phyloP scores from a whole-genome alignment of 805 yeast species.

The Kurtzmaniella cleridarum region DNA sequence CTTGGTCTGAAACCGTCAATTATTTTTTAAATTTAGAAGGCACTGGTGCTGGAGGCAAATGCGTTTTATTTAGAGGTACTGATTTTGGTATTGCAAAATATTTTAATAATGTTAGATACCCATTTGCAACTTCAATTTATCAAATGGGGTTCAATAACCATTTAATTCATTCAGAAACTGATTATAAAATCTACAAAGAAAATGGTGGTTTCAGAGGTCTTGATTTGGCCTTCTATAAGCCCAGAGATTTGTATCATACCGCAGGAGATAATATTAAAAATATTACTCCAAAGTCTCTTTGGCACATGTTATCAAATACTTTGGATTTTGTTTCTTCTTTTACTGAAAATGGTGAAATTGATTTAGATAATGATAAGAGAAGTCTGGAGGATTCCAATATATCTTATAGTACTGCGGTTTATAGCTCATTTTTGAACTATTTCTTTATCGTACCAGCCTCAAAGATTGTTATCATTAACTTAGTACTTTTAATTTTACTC shows the following conservation, averaged over 20 bases:
- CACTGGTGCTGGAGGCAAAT: constrained; percentile 86
- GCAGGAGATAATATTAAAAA: constrained; percentile 61
- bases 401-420: constrained; percentile 43
- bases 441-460: constrained; percentile 52
- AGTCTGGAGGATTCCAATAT: constrained; percentile 13
- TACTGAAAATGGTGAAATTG: constrained; percentile 16
- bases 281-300: constrained; percentile 61
- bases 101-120: constrained; percentile 51
- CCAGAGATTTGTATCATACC: constrained; percentile 82
- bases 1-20: constrained; percentile 58
- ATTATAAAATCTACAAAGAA: constrained; percentile 64
- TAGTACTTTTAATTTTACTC: constrained; percentile 44
- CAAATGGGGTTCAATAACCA: constrained; percentile 81
- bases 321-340: constrained; percentile 45
- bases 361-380: constrained; percentile 22
- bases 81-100: constrained; percentile 65
- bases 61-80: constrained; percentile 78
- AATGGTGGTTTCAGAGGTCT: constrained; percentile 70
- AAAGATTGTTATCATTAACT: constrained; percentile 45
- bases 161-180: constrained; percentile 75
- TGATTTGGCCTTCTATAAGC: constrained; percentile 85
- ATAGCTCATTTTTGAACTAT: constrained; percentile 58
- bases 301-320: constrained; percentile 79
- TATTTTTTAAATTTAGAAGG: constrained; percentile 84
- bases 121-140: constrained; percentile 74